Conservation (phyloP, 2,329 filamentous ascomycete species). For the Cercospora sp. region DNA sequence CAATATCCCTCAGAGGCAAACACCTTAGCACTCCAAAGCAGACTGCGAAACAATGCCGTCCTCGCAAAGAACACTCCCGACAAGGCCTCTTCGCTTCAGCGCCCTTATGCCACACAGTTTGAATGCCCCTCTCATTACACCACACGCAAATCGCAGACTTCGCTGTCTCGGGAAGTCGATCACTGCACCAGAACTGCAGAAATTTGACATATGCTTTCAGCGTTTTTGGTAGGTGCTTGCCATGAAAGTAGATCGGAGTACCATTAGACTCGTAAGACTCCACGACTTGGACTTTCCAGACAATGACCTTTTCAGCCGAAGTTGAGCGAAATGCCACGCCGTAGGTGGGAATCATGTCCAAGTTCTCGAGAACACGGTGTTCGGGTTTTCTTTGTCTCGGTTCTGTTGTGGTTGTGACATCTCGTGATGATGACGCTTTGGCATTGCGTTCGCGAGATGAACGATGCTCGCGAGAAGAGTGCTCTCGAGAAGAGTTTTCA, state of each 20-base stretch:
- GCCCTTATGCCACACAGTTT: slow-evolving; percentile 4
- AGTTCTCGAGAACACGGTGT: not conserved
- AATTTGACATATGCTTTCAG: slow-evolving; percentile 12
- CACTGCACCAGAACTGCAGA: slow-evolving; percentile 11
- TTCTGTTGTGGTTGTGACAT: not conserved
- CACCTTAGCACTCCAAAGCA: slow-evolving; percentile 1
- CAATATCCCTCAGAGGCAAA: slow-evolving; percentile 3
- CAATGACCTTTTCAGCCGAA: not conserved
- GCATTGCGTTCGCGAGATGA: not conserved
- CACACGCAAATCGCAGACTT: slow-evolving; percentile 3
- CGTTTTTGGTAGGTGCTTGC: slow-evolving; percentile 5
- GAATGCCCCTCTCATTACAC: not conserved
- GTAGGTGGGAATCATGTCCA: slow-evolving; percentile 8
- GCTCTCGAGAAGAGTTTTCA: not conserved
- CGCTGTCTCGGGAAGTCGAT: not conserved
- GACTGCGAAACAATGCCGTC: slow-evolving; percentile 7
- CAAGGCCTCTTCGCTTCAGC: slow-evolving; percentile 3
- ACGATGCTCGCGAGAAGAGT: not conserved
- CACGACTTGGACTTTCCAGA: slow-evolving; percentile 12
- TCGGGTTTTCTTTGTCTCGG: not conserved
- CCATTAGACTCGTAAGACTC: slow-evolving; percentile 1
- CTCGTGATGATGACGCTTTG: not conserved
- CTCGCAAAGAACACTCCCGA: slow-evolving; percentile 6
- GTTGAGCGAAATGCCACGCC: slow-evolving; percentile 3
- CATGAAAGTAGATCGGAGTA: slow-evolving; percentile 7